Evolutionary conservation across 1,284 basidiomycete genomes (phyloP).

Genomic region (Trichosporon ovoides): DNA sequence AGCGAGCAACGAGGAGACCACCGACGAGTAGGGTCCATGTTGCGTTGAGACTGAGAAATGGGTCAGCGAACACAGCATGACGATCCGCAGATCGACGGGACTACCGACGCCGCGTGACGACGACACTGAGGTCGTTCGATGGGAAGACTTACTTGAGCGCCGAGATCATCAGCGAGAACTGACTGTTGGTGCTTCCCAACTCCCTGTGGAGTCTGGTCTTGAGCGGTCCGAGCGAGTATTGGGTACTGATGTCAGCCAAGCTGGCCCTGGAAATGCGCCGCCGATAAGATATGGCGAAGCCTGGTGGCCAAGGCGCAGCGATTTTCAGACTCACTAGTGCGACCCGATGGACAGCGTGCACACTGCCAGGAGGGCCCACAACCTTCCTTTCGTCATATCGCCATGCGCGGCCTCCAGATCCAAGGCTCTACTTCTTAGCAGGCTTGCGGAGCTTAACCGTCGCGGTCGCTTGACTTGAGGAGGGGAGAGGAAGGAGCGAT

Average conservation of each 20-base stretch:
- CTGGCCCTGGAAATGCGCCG: slow-evolving; percentile 1
- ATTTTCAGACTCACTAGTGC: slow-evolving; percentile 58
- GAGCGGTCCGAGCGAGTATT: slow-evolving; percentile 66
- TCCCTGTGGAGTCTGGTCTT: slow-evolving; percentile 67
- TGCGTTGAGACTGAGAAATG: slow-evolving; percentile 58
- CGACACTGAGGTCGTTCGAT: too few species aligned
- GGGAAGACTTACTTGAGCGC: slow-evolving; percentile 51
- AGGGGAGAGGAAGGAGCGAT: background rate
- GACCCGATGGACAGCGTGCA: slow-evolving; percentile 68
- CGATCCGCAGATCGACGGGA: background rate
- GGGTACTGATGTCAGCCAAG: slow-evolving; percentile 52
- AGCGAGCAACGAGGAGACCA: slow-evolving; percentile 60
- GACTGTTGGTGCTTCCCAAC: slow-evolving; percentile 66
- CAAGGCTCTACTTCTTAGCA: slow-evolving; percentile 9
- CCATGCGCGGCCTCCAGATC: background rate
- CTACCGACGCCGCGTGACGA: too few species aligned
- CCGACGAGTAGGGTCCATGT: slow-evolving; percentile 74
- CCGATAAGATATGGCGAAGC: background rate
- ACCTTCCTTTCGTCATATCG: slow-evolving; percentile 3
- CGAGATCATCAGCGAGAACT: slow-evolving; percentile 69
- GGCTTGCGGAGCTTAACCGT: slow-evolving; percentile 12
- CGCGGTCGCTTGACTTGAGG: slow-evolving; percentile 3
- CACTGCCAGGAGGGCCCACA: slow-evolving; percentile 60
- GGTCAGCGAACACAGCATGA: background rate
- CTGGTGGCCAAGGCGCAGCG: background rate